These are phyloP conservation scores for Rhododendron simsii DNA, from an alignment of 148 eudicot genomes.

Conservation along the genomic window DNA sequence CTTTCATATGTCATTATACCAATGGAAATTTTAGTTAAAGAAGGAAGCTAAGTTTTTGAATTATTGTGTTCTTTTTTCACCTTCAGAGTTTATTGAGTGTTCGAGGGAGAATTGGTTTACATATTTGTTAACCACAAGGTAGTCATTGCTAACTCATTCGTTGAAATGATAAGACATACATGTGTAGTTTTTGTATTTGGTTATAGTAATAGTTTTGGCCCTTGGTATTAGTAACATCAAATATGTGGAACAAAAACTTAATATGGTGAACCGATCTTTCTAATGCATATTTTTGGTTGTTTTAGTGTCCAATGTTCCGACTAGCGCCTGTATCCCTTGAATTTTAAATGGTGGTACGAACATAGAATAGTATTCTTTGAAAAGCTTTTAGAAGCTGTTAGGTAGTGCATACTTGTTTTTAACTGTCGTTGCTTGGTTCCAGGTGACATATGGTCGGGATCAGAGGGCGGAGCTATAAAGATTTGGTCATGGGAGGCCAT, in stretches of 20 bases:
- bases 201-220: no score
- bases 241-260: neutral
- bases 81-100: neutral
- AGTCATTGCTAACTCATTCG: neutral
- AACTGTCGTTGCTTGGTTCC: neutral
- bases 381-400: neutral
- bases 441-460: constrained; percentile 96
- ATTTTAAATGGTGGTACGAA: neutral
- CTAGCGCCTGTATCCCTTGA: neutral
- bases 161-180: neutral
- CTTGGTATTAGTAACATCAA: neutral
- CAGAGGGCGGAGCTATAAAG: constrained; percentile 72
- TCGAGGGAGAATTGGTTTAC: neutral
- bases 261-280: neutral
- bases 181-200: neutral
- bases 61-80: neutral
- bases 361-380: neutral
- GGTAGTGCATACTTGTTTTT: neutral
- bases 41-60: neutral
- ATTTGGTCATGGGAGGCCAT: constrained; percentile 95
- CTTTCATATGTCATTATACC: neutral
- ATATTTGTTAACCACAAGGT: neutral
- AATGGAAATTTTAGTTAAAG: neutral
- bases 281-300: neutral
- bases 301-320: neutral